Evolutionary conservation across 805 yeast species (phyloP).

Genomic region (Hanseniaspora occidentalis): DNA sequence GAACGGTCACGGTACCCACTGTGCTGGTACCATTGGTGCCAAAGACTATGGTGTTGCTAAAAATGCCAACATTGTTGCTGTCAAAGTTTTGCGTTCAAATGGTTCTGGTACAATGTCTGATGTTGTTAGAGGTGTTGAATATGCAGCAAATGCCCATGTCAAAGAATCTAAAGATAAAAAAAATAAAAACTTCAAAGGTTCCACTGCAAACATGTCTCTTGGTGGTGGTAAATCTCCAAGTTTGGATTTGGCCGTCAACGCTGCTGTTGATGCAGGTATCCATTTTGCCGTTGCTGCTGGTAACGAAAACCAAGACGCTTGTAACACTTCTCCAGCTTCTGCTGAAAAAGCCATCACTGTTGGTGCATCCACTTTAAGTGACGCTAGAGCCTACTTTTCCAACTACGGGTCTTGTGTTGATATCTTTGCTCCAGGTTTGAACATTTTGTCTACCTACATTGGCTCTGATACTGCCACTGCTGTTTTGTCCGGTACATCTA

Average conservation of each 20-base stretch:
- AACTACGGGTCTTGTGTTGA: slow-evolving; percentile 95
- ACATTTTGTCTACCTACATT: slow-evolving; percentile 72
- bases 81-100: slow-evolving; percentile 69
- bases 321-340: slow-evolving; percentile 84
- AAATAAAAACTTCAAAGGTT: slow-evolving; percentile 64
- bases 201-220: slow-evolving; percentile 85
- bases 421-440: slow-evolving; percentile 92
- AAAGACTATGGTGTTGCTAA: slow-evolving; percentile 75
- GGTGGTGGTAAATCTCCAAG: slow-evolving; percentile 91
- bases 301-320: slow-evolving; percentile 86
- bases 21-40: slow-evolving; percentile 92
- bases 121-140: slow-evolving; percentile 76
- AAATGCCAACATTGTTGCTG: slow-evolving; percentile 65
- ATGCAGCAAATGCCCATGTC: slow-evolving; percentile 61
- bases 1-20: slow-evolving; percentile 92
- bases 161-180: slow-evolving; percentile 34
- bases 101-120: slow-evolving; percentile 80
- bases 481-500: slow-evolving; percentile 86
- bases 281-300: slow-evolving; percentile 97
- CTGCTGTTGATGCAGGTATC: slow-evolving; percentile 78
- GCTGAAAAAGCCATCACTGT: slow-evolving; percentile 80
- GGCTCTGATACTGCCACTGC: slow-evolving; percentile 70
- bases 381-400: slow-evolving; percentile 87
- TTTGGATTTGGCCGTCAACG: slow-evolving; percentile 76
- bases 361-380: slow-evolving; percentile 86